Evolutionary conservation across 352 stramenopile genomes (phyloP), one percentile per base, ranked within the genome.

Genomic region (Blastocystis hominis): DNA sequence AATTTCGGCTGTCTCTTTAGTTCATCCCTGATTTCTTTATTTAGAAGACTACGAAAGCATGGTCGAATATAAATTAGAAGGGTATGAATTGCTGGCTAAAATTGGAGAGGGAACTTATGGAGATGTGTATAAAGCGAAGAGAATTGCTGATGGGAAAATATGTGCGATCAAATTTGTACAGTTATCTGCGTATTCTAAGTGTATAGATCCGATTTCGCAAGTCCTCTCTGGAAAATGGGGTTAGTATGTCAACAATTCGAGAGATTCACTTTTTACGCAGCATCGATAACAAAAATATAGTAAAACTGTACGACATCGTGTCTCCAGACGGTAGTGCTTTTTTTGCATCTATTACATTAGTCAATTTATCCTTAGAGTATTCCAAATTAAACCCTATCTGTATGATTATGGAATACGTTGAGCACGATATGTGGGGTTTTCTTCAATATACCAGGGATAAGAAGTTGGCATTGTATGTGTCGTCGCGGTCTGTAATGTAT

Each of bases 61-160:
- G 72, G 72, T 53, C 4, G 72, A 84, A 4, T 84, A 84, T 68
- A 34, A 20, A 50, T 46, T 84, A 34, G 72, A 84, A 15, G 72
- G 72, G 36, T 84, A 69, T 46, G 36, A 84, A 24, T 47, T 84
- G 72, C 30, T 84, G 72, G 72, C 66, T 44, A 46, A 47, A 53
- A 84, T 84, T 68, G 77, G 77, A 17, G 77, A 87, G 50, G 77
- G 77, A 59, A 87, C 77, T n/a, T 87, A 87, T 64, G 77, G 77
- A 36, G 77, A 78, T 87, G 77, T 87, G 44, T 87, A 87, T 36
- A 84, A 84, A 40, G 72, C 55, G 50, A 34, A 40, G 44, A 84
- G 55, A 1, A 34, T 47, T 64, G 55, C 20, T 34, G 47, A 84
- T 30, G 42, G 42, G 53, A 84, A 68, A 44, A 64, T 84, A 17